Conservation (phyloP, 2,329 filamentous ascomycete species). For the Fusarium sp. region DNA sequence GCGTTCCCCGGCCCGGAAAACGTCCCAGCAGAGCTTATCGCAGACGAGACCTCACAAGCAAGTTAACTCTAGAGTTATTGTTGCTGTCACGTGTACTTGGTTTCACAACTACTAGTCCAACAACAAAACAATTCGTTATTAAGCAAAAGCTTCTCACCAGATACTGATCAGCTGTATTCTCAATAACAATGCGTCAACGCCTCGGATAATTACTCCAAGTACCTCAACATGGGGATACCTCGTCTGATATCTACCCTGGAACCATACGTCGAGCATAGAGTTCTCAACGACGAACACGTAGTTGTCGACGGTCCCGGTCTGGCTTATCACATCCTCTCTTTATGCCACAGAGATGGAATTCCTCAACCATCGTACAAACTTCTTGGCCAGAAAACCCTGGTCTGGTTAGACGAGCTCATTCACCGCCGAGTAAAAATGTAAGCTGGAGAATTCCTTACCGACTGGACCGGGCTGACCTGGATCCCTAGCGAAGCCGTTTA, state of each 20-base stretch:
- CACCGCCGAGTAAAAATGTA: slow-evolving; percentile 69
- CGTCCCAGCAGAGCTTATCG: slow-evolving; percentile 13
- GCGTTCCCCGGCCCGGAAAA: slow-evolving; percentile 29
- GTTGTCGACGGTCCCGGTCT: slow-evolving; percentile 82
- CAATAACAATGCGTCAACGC: background rate
- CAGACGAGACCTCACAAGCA: too few relatives aligned
- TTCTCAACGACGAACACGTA: slow-evolving; percentile 54
- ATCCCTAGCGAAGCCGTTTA: slow-evolving; percentile 67
- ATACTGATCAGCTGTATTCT: background rate
- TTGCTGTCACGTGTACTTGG: background rate
- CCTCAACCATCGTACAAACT: slow-evolving; percentile 70
- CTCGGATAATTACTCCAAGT: background rate
- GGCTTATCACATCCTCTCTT: slow-evolving; percentile 75
- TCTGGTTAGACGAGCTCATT: slow-evolving; percentile 70
- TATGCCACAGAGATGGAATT: slow-evolving; percentile 60
- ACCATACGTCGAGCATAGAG: slow-evolving; percentile 57
- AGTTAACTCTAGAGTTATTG: background rate
- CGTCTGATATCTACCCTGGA: slow-evolving; percentile 63
- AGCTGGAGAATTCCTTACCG: slow-evolving; percentile 15
- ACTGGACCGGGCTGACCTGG: slow-evolving; percentile 7
- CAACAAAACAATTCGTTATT: background rate
- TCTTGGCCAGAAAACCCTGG: slow-evolving; percentile 65
- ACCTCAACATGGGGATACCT: slow-evolving; percentile 65
- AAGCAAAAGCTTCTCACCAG: background rate
- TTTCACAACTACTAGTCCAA: background rate